Base-by-base conservation (phyloP, 768 basidiomycete species). In the Suillus paluster region DNA sequence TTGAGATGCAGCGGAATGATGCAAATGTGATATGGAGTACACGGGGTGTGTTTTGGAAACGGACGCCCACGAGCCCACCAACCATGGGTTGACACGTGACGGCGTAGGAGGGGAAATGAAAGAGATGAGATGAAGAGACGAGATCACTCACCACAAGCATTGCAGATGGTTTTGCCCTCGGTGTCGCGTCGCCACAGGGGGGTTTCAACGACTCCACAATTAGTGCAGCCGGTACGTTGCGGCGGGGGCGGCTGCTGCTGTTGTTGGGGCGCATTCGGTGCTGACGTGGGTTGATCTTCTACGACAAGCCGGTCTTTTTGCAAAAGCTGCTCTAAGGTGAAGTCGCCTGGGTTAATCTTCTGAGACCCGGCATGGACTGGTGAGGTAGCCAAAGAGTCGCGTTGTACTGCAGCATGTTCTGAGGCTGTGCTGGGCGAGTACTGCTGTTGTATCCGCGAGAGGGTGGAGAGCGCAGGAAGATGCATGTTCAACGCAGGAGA, bases 121-220 rank as follows among this genome's bases (percentile, higher is more conserved):
- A 73, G 71, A 70, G 72, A 76, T 75, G 70, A 68, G 70, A 72
- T 70, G 69, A 70, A 72, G 69, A 66, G 69, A 68, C 64, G 38
- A 64, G 65, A 71, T 65, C 61, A 84, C 92, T 84, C 74, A 94
- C 93, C 94, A 76, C 94, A 95, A 57, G 91, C 90, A 75, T 95
- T 95, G 80, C 94, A 95, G 71, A 95, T 85, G 54, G 88, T 84
- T 75, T 90, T 92, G 61, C 93, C 94, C 68, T 91, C 86, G 48
- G 83, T 79, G 72, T 92, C 92, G 67, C 92, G 84, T 68, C 92
- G 81, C 94, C 94, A 95, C 30, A 94, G 84, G 39, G 93, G 92
- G 60, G 92, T 93, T 64, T 86, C 83, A 6, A 82, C 79, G n/a
- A 90, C 89, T 19, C 86, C 87, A 76, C 94, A 92, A 74, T 91